A percentile compares a stretch with the other conserved stretches of the same genome.
These are phyloP conservation scores for Cladophialophora chaetospira DNA, from an alignment of 2,329 filamentous ascomycete species.

Conservation along the genomic window DNA sequence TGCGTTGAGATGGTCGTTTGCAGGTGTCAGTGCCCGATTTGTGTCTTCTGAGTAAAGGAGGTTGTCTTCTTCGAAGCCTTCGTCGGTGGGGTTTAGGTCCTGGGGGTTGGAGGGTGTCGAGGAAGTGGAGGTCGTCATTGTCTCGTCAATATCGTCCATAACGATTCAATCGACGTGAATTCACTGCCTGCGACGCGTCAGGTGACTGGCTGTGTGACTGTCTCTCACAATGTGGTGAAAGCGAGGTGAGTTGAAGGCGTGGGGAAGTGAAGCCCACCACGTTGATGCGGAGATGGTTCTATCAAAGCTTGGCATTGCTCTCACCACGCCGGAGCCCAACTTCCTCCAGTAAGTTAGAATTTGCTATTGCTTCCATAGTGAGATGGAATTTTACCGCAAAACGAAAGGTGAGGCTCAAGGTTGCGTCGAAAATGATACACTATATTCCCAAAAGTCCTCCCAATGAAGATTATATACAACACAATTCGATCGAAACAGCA, in stretches of 20 bases:
- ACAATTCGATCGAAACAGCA: not conserved
- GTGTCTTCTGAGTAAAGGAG: constrained; percentile 9
- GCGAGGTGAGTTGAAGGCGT: too few relatives aligned
- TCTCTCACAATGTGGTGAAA: too few relatives aligned
- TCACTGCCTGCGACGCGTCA: not conserved
- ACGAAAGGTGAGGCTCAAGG: too few relatives aligned
- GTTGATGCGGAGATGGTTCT: too few relatives aligned
- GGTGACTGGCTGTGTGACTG: too few relatives aligned
- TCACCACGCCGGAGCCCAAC: too few relatives aligned
- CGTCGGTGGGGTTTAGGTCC: constrained; percentile 12
- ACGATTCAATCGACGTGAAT: not conserved
- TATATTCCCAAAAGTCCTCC: not conserved
- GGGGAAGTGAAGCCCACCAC: too few relatives aligned
- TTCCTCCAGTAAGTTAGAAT: too few relatives aligned
- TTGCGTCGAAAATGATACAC: too few relatives aligned
- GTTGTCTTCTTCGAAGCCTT: constrained; percentile 16
- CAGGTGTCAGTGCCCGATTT: constrained; percentile 26
- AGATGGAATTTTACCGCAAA: too few relatives aligned
- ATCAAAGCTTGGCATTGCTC: too few relatives aligned
- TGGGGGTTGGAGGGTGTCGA: constrained; percentile 23
- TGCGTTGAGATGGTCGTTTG: constrained; percentile 35
- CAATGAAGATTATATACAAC: not conserved
- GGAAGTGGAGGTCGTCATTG: constrained; percentile 31
- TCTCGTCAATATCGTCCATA: constrained; percentile 32
- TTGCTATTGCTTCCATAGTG: too few relatives aligned